Evolutionary conservation across 202 grass and related monocot genomes (phyloP).

Genomic region (Panicum hallii): DNA sequence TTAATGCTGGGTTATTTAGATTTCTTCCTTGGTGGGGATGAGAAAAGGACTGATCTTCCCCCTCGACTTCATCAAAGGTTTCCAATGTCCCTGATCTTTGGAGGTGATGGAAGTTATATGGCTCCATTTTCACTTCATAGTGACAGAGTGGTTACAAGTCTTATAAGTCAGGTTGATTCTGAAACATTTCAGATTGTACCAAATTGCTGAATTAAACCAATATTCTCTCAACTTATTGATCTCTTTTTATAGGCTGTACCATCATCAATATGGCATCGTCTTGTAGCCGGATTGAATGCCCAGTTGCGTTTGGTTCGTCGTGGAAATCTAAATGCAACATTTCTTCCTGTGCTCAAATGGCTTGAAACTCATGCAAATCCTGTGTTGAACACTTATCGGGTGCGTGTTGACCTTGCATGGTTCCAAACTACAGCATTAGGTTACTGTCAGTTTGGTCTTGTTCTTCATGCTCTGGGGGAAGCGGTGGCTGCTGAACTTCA

Average conservation of each 20-base stretch:
- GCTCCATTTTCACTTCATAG: constrained; percentile 96
- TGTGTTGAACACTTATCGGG: constrained; percentile 53
- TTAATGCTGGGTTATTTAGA: constrained; percentile 95
- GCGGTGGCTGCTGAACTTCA: constrained; percentile 41
- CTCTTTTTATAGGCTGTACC: constrained; percentile 62
- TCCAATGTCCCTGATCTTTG: constrained; percentile 89
- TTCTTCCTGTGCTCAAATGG: constrained; percentile 82
- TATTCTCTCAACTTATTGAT: constrained; percentile 30
- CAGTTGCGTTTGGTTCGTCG: constrained; percentile 81
- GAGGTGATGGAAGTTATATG: constrained; percentile 97
- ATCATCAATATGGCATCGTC: constrained; percentile 94
- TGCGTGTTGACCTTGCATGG: constrained; percentile 83
- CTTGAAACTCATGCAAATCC: constrained; percentile 89
- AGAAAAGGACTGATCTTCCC: constrained; percentile 89
- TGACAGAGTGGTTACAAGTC: constrained; percentile 91
- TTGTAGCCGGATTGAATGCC: constrained; percentile 90
- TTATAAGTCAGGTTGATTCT: constrained; percentile 81
- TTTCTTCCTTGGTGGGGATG: constrained; percentile 98
- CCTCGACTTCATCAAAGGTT: constrained; percentile 89
- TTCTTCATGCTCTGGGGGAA: constrained; percentile 66
- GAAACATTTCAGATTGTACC: constrained; percentile 32
- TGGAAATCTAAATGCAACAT: constrained; percentile 69
- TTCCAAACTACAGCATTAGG: constrained; percentile 84
- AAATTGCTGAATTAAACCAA: constrained; percentile 28
- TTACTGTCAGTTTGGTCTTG: constrained; percentile 86